These are phyloP conservation scores for Basipetospora chlamydospora DNA, from an alignment of 2,329 filamentous ascomycete species.

Conservation along the genomic window DNA sequence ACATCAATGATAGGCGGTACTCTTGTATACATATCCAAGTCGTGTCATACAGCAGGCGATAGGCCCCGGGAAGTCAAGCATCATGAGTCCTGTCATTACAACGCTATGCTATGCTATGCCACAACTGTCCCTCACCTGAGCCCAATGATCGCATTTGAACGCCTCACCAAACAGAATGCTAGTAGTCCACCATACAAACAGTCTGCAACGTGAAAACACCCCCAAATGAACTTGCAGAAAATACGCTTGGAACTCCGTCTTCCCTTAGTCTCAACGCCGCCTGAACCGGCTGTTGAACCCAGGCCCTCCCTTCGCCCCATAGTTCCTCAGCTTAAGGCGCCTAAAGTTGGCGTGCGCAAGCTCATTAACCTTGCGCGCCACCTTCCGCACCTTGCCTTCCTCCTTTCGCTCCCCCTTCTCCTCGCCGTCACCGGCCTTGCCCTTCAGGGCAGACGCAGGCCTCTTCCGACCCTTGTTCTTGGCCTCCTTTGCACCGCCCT, in stretches of 20 bases:
- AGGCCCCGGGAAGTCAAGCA: too few relatives aligned
- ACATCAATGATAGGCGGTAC: too few relatives aligned
- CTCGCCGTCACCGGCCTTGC: conserved; percentile 6
- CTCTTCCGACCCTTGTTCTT: conserved; percentile 15
- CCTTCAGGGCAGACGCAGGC: conserved; percentile 6
- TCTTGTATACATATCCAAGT: too few relatives aligned
- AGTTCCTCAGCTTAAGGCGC: conserved; percentile 46
- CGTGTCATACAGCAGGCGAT: too few relatives aligned
- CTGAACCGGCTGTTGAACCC: conserved; percentile 44
- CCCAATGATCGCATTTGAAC: too few relatives aligned
- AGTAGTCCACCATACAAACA: too few relatives aligned
- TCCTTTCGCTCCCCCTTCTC: conserved; percentile 19
- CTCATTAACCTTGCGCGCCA: conserved; percentile 46
- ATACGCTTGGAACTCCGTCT: too few relatives aligned
- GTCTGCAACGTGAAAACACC: neutral
- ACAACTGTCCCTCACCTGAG: neutral
- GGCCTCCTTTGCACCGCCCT: conserved; percentile 13
- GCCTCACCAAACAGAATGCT: too few relatives aligned
- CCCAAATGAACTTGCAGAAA: neutral
- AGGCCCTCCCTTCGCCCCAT: conserved; percentile 46
- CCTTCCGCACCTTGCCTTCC: conserved; percentile 31
- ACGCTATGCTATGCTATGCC: conserved; percentile 2
- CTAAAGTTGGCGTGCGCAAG: conserved; percentile 54
- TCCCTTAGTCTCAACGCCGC: conserved; percentile 19
- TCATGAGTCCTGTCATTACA: too few relatives aligned